phyloP scores from a whole-genome alignment of 495 filamentous ascomycete genomes.

The Amniculicola lignicola region DNA sequence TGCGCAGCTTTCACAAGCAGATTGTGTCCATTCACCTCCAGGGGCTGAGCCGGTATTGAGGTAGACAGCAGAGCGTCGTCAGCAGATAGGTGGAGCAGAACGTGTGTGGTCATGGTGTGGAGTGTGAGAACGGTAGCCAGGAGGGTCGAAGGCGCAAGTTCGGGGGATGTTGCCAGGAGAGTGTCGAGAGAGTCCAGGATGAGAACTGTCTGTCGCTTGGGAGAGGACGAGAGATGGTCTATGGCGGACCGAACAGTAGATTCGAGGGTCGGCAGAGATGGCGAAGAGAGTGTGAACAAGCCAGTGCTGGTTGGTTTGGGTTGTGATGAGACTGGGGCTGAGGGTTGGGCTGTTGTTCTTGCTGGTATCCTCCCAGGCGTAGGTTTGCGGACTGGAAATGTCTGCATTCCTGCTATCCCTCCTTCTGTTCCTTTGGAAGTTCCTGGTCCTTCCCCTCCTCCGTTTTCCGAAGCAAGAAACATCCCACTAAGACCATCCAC shows the following conservation, averaged over 20 bases:
- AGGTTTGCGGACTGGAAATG: background rate
- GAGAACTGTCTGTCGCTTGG: slow-evolving; percentile 35
- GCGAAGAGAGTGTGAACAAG: background rate
- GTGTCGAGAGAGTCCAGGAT: slow-evolving; percentile 54
- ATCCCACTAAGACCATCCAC: slow-evolving; percentile 68
- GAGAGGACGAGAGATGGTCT: slow-evolving; percentile 11
- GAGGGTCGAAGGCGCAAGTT: slow-evolving; percentile 21
- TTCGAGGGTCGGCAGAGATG: slow-evolving; percentile 15
- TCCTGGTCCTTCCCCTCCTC: background rate
- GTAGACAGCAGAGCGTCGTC: slow-evolving; percentile 52
- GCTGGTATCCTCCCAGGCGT: background rate
- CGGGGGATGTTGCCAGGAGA: slow-evolving; percentile 49
- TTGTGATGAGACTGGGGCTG: background rate
- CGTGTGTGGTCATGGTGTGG: slow-evolving; percentile 53
- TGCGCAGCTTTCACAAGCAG: slow-evolving; percentile 71
- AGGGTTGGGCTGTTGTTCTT: background rate
- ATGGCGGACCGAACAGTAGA: slow-evolving; percentile 19
- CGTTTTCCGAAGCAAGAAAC: slow-evolving; percentile 41
- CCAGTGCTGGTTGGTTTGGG: background rate
- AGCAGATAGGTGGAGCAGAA: slow-evolving; percentile 63
- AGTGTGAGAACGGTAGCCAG: slow-evolving; percentile 7
- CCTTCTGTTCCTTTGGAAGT: background rate
- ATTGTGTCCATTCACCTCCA: slow-evolving; percentile 67
- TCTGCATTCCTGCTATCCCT: background rate
- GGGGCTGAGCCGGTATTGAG: slow-evolving; percentile 42